Evolutionary conservation across 441 rosid genomes (phyloP), one percentile per base, ranked within the genome.

Genomic region (Gossypium davidsonii): DNA sequence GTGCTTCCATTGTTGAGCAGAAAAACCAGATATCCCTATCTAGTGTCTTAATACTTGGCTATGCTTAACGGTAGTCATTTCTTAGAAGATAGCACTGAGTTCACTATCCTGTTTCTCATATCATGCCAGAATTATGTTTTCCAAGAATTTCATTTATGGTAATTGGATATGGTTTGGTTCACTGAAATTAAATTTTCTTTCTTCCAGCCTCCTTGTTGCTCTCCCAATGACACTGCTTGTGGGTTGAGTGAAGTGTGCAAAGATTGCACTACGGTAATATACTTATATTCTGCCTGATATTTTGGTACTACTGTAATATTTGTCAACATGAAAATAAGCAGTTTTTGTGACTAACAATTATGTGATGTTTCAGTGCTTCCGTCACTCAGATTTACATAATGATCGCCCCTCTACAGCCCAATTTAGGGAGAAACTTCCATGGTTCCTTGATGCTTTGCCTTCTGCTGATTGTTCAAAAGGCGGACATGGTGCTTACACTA

Each of bases 381-480:
- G 83, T 28, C 99, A 90, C 84, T 88, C 97, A 3, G 98, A 96
- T 76, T 86, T 96, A 76, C 82, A 74, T 72, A 88, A 87, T 71
- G 97, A 85, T 70, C 98, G 98, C 11, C 99, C 98, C 28, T 89
- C 97, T 61, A 91, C 98, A 3, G 61, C 80, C 72, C 98, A 93
- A 74, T 93, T 93, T 52, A 89, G 70, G 86, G 96, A 90, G 81
- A 96, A 91, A 82, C 96, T 96, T 73, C 99, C 99, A 70, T 93
- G 97, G 97, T 96, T 96, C 85, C 97, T 96, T 53, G 79, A 76
- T 58, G 91, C 98, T 59, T 83, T 96, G 80, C 99, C 99, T 53
- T 96, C 99, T 31, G 92, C 93, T 69, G 97, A 92, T 77, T 96
- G 99, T 87, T 93, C 99, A 20, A 96, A 96, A 88, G 99, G 97